phyloP scores from a whole-genome alignment of 371 early-diverging fungal species.

The Blastocladiella emersonii region DNA sequence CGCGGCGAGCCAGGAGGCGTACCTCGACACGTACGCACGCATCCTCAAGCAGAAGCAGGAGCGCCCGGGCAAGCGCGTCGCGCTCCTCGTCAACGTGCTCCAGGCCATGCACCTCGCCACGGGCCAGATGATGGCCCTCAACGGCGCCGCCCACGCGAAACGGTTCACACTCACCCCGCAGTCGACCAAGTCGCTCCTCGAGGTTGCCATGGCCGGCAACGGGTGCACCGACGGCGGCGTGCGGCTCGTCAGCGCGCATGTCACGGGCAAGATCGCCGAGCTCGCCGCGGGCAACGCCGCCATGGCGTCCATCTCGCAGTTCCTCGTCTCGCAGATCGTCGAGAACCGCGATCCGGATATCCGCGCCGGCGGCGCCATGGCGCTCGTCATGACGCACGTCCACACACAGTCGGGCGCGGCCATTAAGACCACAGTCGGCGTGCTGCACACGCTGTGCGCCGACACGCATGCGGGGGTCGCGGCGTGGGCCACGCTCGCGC shows the following conservation, averaged over 20 bases:
- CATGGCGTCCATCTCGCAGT: conserved; percentile 54
- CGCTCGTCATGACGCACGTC: conserved; percentile 79
- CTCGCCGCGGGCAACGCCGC: conserved; percentile 43
- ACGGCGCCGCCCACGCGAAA: background rate
- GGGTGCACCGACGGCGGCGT: background rate
- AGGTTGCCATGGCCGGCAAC: background rate
- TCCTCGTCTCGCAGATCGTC: conserved; percentile 72
- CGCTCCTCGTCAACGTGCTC: conserved; percentile 65
- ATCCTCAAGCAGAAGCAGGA: conserved; percentile 30
- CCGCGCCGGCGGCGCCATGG: conserved; percentile 79
- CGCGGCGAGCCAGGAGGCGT: conserved; percentile 53
- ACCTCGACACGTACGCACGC: conserved; percentile 58
- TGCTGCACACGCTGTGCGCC: conserved; percentile 71
- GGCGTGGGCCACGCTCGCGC: conserved; percentile 76
- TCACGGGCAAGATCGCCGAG: background rate
- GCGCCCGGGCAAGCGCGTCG: conserved; percentile 49
- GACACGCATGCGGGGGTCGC: conserved; percentile 91
- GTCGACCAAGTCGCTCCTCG: background rate
- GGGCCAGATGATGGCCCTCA: background rate
- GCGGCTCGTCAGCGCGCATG: background rate
- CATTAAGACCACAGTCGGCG: conserved; percentile 72
- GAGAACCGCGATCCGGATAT: conserved; percentile 84
- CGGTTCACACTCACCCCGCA: background rate
- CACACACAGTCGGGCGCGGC: conserved; percentile 73
- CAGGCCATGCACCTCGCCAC: conserved; percentile 31